These are phyloP conservation scores for Pelargonium fulgidum DNA, from an alignment of 441 rosid species.

Conservation along the genomic window DNA sequence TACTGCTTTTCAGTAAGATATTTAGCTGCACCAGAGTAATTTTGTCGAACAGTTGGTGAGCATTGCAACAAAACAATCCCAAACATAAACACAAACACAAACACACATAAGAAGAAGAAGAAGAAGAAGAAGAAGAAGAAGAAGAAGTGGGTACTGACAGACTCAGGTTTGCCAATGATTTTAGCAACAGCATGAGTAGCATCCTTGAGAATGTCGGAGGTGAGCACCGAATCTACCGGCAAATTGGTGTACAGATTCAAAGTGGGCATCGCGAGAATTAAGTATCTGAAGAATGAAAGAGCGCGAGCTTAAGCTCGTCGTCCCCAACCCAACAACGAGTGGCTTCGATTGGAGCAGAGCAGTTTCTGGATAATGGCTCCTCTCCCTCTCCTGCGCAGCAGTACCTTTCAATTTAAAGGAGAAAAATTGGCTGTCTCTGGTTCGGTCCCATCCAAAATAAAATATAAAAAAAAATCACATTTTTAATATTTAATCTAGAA, in stretches of 20 bases:
- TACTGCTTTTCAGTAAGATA: neutral
- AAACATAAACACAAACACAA: too few species aligned
- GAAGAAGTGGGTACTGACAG: slow-evolving; percentile 31
- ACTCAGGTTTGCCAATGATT: slow-evolving; percentile 91
- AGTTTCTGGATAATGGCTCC: neutral
- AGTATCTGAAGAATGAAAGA: neutral
- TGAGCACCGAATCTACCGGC: slow-evolving; percentile 73
- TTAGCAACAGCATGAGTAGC: slow-evolving; percentile 79
- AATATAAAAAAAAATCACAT: too few species aligned
- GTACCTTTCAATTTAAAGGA: neutral
- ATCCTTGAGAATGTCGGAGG: slow-evolving; percentile 84
- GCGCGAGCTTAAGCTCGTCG: neutral
- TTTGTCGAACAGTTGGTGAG: slow-evolving; percentile 35
- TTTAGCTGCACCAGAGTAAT: slow-evolving; percentile 20
- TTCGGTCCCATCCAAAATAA: neutral
- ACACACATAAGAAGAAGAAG: neutral
- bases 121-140: neutral
- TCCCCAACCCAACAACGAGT: neutral
- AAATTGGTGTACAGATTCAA: slow-evolving; percentile 70
- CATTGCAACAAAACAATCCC: slow-evolving; percentile 11
- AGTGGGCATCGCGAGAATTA: slow-evolving; percentile 50
- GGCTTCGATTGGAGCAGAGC: neutral
- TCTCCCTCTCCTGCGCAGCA: neutral
- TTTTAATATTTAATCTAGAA: too few species aligned
- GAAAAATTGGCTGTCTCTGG: neutral